Percentiles rank a stretch among this genome's conserved stretches.
Evolutionary conservation across 2,329 filamentous ascomycete species (phyloP).

Genomic region (Monilinia polystroma): DNA sequence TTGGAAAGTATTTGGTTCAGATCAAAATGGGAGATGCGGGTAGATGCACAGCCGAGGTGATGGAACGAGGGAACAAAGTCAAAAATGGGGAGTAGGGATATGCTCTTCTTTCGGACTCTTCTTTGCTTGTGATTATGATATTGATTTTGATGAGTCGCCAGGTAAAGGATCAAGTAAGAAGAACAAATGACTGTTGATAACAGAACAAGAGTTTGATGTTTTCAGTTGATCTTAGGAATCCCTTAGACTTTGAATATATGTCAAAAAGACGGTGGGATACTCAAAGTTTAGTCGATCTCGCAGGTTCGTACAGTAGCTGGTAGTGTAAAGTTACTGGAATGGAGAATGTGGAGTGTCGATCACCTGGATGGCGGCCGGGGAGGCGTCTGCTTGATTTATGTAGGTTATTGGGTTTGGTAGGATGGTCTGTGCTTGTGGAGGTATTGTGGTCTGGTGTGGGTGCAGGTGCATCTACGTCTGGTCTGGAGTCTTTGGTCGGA

Average conservation of each 20-base stretch:
- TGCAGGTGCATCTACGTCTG: slow-evolving; percentile 8
- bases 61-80: slow-evolving; percentile 10
- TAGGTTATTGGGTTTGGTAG: slow-evolving; percentile 38
- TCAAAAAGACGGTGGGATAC: neutral
- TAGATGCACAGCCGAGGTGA: slow-evolving; percentile 18
- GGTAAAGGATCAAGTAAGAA: neutral
- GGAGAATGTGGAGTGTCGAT: slow-evolving; percentile 44
- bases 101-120: neutral
- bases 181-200: neutral
- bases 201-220: too few species aligned
- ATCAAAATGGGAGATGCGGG: neutral
- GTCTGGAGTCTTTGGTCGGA: slow-evolving; percentile 14
- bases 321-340: slow-evolving; percentile 21
- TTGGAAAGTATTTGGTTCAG: neutral
- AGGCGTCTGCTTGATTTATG: slow-evolving; percentile 40
- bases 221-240: neutral
- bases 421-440: slow-evolving; percentile 31
- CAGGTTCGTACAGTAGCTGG: neutral
- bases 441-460: slow-evolving; percentile 15
- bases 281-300: neutral
- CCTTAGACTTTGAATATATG: neutral
- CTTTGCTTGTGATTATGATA: slow-evolving; percentile 4
- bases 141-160: neutral
- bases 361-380: slow-evolving; percentile 43
- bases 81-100: slow-evolving; percentile 8